Evolutionary conservation across 352 stramenopile species (phyloP).

Genomic region (Globisporangium paroecandrum): DNA sequence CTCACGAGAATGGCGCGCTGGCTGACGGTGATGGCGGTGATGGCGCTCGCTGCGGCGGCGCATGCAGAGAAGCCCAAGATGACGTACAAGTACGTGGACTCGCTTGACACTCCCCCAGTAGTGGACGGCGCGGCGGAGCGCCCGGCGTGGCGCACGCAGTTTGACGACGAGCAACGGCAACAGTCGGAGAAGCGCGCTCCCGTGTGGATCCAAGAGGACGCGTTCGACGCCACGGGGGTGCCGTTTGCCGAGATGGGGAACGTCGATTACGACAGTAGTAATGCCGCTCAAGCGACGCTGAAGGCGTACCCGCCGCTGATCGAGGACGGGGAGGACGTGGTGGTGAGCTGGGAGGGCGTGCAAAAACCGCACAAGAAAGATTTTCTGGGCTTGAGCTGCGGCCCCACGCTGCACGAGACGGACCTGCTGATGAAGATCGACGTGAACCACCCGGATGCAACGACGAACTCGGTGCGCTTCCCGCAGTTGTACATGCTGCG

Average conservation of each 20-base stretch:
- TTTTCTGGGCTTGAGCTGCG: conserved; percentile 70
- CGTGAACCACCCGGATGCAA: conserved; percentile 46
- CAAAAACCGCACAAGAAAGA: conserved; percentile 46
- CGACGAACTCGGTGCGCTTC: conserved; percentile 50
- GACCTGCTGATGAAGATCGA: conserved; percentile 51
- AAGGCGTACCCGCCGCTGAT: conserved; percentile 26
- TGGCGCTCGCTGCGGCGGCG: background rate
- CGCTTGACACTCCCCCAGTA: background rate
- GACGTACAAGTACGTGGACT: background rate
- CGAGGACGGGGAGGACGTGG: conserved; percentile 63
- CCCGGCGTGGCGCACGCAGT: conserved; percentile 7
- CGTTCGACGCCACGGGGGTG: background rate
- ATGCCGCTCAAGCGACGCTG: background rate
- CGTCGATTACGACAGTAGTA: too few species aligned
- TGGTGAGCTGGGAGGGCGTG: conserved; percentile 62
- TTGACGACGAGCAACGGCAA: background rate
- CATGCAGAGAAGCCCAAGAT: background rate
- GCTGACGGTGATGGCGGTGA: background rate
- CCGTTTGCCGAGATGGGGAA: conserved; percentile 1
- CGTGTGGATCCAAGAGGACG: conserved; percentile 11
- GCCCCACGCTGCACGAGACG: conserved; percentile 36
- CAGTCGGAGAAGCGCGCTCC: background rate
- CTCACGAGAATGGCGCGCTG: background rate
- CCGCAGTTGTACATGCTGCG: conserved; percentile 65
- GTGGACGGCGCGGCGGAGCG: background rate